phyloP scores from a whole-genome alignment of 2,329 filamentous ascomycete genomes.

The Fusarium praegraminearum region DNA sequence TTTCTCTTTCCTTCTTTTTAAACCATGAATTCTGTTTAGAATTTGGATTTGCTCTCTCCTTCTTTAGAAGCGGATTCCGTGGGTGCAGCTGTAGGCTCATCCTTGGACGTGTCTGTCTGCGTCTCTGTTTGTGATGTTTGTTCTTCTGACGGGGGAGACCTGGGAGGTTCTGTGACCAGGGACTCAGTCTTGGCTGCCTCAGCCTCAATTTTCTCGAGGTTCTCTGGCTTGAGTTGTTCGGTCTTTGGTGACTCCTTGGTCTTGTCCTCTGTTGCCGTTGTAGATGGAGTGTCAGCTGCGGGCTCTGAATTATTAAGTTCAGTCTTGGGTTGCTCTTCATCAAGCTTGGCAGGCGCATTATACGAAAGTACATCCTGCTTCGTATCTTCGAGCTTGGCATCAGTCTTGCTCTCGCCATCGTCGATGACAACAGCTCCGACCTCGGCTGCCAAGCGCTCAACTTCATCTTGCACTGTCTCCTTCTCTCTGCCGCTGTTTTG shows the following conservation, averaged over 20 bases:
- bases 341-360: not conserved
- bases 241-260: slow-evolving; percentile 6
- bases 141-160: not conserved
- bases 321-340: slow-evolving; percentile 4
- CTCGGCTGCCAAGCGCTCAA: slow-evolving; percentile 55
- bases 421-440: slow-evolving; percentile 53
- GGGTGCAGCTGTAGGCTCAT: not conserved
- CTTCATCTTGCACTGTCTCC: slow-evolving; percentile 59
- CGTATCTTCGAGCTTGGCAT: slow-evolving; percentile 7
- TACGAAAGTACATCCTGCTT: not conserved
- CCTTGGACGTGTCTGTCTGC: not conserved
- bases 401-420: slow-evolving; percentile 38
- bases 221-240: slow-evolving; percentile 12
- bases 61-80: not conserved
- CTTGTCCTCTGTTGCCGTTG: not conserved
- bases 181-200: slow-evolving; percentile 9
- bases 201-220: not conserved
- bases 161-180: not conserved
- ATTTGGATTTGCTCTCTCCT: slow-evolving; percentile 13
- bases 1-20: not conserved
- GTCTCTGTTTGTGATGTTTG: not conserved
- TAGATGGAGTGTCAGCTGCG: not conserved
- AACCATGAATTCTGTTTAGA: not conserved
- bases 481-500: slow-evolving; percentile 55
- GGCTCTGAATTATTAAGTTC: slow-evolving; percentile 5